Evolutionary conservation across 768 basidiomycete species (phyloP).

Genomic region (Daedaleopsis sinensis): DNA sequence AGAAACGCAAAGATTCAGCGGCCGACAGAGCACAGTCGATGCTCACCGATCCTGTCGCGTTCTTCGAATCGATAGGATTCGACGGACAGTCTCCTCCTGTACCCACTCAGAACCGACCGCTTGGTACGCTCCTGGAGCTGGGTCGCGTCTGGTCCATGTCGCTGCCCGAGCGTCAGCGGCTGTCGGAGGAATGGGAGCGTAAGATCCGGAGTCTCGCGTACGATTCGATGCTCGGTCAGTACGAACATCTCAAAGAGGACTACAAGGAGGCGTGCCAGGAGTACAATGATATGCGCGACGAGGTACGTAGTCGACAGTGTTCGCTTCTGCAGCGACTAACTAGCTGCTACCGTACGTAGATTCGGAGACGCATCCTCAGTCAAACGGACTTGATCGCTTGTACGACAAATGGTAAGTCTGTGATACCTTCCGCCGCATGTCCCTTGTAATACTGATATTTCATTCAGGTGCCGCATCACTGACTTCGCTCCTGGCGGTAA

Average conservation of each 20-base stretch:
- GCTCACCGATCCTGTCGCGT: constrained; percentile 5
- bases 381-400: constrained; percentile 69
- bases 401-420: constrained; percentile 66
- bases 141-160: constrained; percentile 59
- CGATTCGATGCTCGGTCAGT: constrained; percentile 41
- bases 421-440: too few relatives aligned
- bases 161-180: constrained; percentile 44
- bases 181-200: constrained; percentile 52
- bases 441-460: too few relatives aligned
- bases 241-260: constrained; percentile 41
- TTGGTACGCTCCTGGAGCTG: constrained; percentile 42
- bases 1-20: background rate
- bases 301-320: too few relatives aligned
- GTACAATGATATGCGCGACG: constrained; percentile 48
- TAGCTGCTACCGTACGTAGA: constrained; percentile 42
- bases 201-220: constrained; percentile 39
- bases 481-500: constrained; percentile 56
- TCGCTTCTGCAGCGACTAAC: too few relatives aligned
- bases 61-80: constrained; percentile 42
- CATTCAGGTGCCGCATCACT: constrained; percentile 79
- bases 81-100: constrained; percentile 36
- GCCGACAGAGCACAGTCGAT: background rate
- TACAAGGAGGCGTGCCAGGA: constrained; percentile 43
- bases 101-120: constrained; percentile 38
- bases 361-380: constrained; percentile 54